A percentile compares a stretch with the other conserved stretches of the same genome.
phyloP scores from a whole-genome alignment of 78 protist genomes.

The Planoprotostelium fungivorum region DNA sequence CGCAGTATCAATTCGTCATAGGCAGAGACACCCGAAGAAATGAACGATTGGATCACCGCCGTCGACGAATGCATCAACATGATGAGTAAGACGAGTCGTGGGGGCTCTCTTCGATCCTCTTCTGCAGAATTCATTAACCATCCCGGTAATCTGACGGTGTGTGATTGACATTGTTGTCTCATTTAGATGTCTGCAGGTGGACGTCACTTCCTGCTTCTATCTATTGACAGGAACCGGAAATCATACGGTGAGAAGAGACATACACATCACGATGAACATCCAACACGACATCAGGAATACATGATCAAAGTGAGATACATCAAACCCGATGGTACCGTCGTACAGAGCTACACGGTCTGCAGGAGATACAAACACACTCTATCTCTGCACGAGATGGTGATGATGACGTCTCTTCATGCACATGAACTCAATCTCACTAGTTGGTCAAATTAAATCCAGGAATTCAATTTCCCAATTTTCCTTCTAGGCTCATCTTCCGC shows the following conservation, averaged over 20 bases:
- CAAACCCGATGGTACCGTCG: not conserved
- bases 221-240: not conserved
- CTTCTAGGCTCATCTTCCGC: not conserved
- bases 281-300: not conserved
- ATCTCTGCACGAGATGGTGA: not conserved
- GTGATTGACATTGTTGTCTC: not conserved
- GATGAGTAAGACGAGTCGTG: not conserved
- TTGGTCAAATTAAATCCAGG: not conserved
- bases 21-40: not conserved
- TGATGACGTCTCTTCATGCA: not conserved
- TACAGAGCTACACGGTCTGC: not conserved
- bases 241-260: not conserved
- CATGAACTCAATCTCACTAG: not conserved
- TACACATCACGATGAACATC: too few relatives aligned
- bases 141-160: not conserved
- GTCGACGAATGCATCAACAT: not conserved
- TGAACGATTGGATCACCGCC: not conserved
- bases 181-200: not conserved
- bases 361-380: not conserved
- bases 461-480: not conserved
- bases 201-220: not conserved
- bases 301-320: not conserved
- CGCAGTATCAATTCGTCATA: not conserved
- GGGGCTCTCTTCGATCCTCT: not conserved
- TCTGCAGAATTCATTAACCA: not conserved